Base-by-base conservation (phyloP, 306 rosid species). In the Vachellia pachyceras region DNA sequence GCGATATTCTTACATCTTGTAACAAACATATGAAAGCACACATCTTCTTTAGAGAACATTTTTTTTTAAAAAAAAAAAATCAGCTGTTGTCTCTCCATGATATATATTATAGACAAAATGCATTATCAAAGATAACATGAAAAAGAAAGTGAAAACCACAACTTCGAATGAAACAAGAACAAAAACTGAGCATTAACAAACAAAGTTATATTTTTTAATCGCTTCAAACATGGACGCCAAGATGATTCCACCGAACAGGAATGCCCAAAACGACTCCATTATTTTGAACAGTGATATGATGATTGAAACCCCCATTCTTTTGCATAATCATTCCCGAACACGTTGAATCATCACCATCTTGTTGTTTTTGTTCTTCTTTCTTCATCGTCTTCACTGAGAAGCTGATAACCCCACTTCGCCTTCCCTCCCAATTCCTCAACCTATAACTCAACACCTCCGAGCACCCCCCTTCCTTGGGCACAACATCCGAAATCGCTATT, bases 381-480 rank as follows among this genome's bases (percentile, higher is more conserved):
- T 20, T 22, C 55, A 20, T 41, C 20, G 14, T 3, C 33, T 45
- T 87, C 69, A 85, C 92, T 7, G 90, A 89, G 37, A 89, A 70
- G 54, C 89, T 88, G 6, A 91, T 36, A 20, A 91, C 86, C 67
- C 95, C 95, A 15, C 76, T 89, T 74, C 80, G 74, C 50, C 79
- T 72, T 0, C 95, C 91, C 22, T 72, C 80, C 10, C 60, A n/a
- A 15, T 89, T 84, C 79, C 92, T 85, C 83, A 89, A 33, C 73
- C 95, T 64, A 23, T 91, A 89, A 80, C 91, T 89, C 85, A 89
- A 44, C 52, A 79, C 84, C 41, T 91, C 91, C 82, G 67, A 22
- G 73, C 83, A 76, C 17, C 76, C 54, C 54, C 22, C 74, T 2
- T 69, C 69, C 69, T 36, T 36, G 0, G 44, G 44, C 0, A 64